Conservation (phyloP, 2,329 filamentous ascomycete species). For the Ascochyta rabiei region DNA sequence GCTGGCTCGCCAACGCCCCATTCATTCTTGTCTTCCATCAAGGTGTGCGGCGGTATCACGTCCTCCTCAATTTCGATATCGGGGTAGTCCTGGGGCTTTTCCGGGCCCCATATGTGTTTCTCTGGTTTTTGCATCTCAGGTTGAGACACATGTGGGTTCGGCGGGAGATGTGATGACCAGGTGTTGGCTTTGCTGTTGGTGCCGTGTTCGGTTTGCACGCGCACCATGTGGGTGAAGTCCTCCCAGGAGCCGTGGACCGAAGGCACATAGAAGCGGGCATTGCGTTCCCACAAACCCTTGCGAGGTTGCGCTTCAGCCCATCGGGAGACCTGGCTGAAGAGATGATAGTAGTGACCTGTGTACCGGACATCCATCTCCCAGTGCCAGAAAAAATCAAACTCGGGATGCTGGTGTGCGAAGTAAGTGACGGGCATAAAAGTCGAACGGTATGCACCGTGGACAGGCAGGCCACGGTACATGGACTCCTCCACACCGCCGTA, state of each 20-base stretch:
- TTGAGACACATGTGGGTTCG: slow-evolving; percentile 52
- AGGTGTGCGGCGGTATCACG: slow-evolving; percentile 61
- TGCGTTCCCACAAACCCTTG: slow-evolving; percentile 78
- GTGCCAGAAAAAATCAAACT: slow-evolving; percentile 92
- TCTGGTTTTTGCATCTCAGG: slow-evolving; percentile 49
- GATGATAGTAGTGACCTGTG: slow-evolving; percentile 85
- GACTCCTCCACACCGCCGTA: slow-evolving; percentile 58
- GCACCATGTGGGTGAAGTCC: slow-evolving; percentile 71
- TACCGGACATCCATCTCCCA: slow-evolving; percentile 96
- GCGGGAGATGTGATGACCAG: slow-evolving; percentile 49
- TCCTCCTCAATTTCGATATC: slow-evolving; percentile 60
- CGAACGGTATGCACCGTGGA: slow-evolving; percentile 72
- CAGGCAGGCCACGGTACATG: slow-evolving; percentile 65
- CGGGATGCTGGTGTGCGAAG: slow-evolving; percentile 85
- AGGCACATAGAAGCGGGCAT: slow-evolving; percentile 77
- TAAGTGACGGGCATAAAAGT: slow-evolving; percentile 94
- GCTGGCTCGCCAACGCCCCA: slow-evolving; percentile 76
- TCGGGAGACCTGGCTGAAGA: slow-evolving; percentile 69
- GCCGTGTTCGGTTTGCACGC: slow-evolving; percentile 64
- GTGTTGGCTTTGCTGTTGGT: slow-evolving; percentile 54
- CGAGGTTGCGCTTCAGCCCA: slow-evolving; percentile 74
- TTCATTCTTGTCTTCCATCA: slow-evolving; percentile 60
- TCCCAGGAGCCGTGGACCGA: slow-evolving; percentile 72
- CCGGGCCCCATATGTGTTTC: slow-evolving; percentile 57
- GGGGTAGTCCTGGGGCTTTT: slow-evolving; percentile 50